phyloP scores from a whole-genome alignment of 331 rosid genomes.

The Stylosanthes scabra region DNA sequence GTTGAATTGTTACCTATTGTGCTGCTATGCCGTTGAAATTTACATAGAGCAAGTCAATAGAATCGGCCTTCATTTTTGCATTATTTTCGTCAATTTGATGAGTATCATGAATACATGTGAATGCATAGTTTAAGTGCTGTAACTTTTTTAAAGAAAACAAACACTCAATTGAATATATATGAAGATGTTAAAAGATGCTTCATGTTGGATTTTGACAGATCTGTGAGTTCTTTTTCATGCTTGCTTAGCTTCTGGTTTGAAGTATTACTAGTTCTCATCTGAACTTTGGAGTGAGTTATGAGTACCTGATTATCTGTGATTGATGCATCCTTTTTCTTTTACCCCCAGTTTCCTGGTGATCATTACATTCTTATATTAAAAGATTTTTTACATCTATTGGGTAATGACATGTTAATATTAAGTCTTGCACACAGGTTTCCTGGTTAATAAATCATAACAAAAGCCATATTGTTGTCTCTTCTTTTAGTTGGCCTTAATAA shows the following conservation, averaged over 20 bases:
- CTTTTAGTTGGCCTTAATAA: not conserved
- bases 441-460: not conserved
- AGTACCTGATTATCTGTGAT: conserved; percentile 16
- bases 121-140: too few species aligned
- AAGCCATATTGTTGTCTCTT: conserved; percentile 10
- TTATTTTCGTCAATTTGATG: too few species aligned
- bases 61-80: too few species aligned
- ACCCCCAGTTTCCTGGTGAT: not conserved
- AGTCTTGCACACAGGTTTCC: conserved; percentile 26
- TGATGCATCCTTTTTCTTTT: not conserved
- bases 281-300: not conserved
- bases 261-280: conserved; percentile 24
- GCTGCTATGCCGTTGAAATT: too few species aligned
- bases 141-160: too few species aligned
- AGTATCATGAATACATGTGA: too few species aligned
- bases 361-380: conserved; percentile 18
- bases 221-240: conserved; percentile 51
- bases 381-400: not conserved
- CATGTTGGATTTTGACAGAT: conserved; percentile 69
- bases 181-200: conserved; percentile 76
- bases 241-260: conserved; percentile 14
- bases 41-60: too few species aligned
- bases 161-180: too few species aligned
- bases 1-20: too few species aligned
- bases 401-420: conserved; percentile 18